Evolutionary conservation across 1,139 yeast species (phyloP).

Genomic region (Kazachstania sp.): DNA sequence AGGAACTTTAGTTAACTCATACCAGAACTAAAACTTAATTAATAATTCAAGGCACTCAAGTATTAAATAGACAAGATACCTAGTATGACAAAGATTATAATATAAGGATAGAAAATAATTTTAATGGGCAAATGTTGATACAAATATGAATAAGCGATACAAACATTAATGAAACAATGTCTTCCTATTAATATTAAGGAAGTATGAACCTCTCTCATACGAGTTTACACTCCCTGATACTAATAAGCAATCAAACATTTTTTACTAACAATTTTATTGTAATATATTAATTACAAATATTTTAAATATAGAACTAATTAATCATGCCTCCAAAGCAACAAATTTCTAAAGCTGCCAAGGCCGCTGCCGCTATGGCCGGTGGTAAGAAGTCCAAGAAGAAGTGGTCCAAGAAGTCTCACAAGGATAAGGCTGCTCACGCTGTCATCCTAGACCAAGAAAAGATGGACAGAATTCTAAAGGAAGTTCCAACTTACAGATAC

Average conservation of each 20-base stretch:
- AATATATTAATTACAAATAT: not conserved
- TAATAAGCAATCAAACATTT: no score
- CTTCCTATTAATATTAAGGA: no score
- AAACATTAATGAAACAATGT: no score
- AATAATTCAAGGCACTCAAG: not conserved
- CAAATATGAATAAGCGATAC: no score
- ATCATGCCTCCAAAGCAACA: constrained; percentile 99
- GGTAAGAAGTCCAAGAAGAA: constrained; percentile 99
- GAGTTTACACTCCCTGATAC: no score
- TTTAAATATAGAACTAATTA: constrained; percentile 7
- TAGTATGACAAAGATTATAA: no score
- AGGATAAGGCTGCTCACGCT: constrained; percentile 99
- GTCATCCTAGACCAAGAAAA: constrained; percentile 96
- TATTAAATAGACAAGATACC: no score
- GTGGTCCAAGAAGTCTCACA: constrained; percentile 99
- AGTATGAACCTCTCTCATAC: no score
- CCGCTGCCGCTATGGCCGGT: constrained; percentile 99
- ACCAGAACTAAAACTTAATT: not conserved
- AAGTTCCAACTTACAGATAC: constrained; percentile 97
- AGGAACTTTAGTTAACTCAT: not conserved
- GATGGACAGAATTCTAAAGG: constrained; percentile 99
- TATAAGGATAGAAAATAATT: no score
- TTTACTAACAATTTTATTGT: constrained; percentile 1
- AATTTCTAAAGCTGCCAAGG: constrained; percentile 99
- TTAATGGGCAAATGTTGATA: no score